These are phyloP conservation scores for Omphalotus olearius DNA, from an alignment of 1,284 basidiomycete genomes.

Conservation along the genomic window DNA sequence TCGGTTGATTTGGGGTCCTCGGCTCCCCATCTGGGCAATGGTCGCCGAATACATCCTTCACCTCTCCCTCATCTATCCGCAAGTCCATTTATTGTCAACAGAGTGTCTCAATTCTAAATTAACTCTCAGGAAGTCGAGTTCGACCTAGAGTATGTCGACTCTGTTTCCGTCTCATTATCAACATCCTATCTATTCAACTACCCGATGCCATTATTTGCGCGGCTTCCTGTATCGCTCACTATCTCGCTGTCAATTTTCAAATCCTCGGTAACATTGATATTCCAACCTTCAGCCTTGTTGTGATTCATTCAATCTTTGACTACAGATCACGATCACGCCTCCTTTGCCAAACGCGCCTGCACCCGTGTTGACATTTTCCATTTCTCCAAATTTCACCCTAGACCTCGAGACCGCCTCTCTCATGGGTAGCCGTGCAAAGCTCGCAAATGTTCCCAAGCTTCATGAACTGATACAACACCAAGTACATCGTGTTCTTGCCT, in stretches of 20 bases:
- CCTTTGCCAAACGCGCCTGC: conserved; percentile 44
- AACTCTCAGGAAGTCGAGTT: conserved; percentile 50
- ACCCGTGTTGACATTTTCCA: conserved; percentile 53
- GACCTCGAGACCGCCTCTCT: conserved; percentile 72
- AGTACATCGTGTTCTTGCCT: conserved; percentile 52
- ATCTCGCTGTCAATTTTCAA: conserved; percentile 76
- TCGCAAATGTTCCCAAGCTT: conserved; percentile 79
- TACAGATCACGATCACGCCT: conserved; percentile 46
- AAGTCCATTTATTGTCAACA: conserved; percentile 9
- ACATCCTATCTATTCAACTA: conserved; percentile 83
- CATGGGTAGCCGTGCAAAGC: conserved; percentile 78
- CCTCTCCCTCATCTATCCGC: conserved; percentile 5
- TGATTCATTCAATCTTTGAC: background rate
- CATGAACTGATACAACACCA: conserved; percentile 79
- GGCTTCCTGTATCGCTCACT: conserved; percentile 74
- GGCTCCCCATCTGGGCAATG: conserved; percentile 62
- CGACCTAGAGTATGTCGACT: conserved; percentile 66
- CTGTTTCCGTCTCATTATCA: conserved; percentile 70
- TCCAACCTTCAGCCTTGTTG: conserved; percentile 4
- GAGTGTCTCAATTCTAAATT: background rate
- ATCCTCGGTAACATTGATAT: conserved; percentile 48
- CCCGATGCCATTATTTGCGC: conserved; percentile 73
- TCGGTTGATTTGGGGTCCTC: conserved; percentile 69
- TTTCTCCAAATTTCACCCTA: conserved; percentile 64
- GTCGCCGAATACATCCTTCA: conserved; percentile 35